Evolutionary conservation across 2,329 filamentous ascomycete genomes (phyloP).

Genomic region (Neonectria faginata): DNA sequence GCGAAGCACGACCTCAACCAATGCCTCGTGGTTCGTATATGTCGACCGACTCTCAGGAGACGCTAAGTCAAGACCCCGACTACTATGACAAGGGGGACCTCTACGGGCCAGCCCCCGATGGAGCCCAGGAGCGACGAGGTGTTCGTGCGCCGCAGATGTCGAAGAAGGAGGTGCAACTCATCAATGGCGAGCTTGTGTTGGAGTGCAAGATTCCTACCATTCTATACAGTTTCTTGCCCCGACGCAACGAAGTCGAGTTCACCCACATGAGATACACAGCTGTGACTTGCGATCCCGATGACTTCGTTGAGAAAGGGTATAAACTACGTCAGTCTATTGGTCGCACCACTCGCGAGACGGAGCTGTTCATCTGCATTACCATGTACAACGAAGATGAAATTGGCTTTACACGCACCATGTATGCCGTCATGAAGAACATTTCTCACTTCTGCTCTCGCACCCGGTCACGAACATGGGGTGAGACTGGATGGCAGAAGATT

Average conservation of each 20-base stretch:
- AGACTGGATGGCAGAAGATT: slow-evolving; percentile 98
- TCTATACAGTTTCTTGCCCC: slow-evolving; percentile 93
- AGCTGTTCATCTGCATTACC: slow-evolving; percentile 95
- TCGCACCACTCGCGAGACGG: slow-evolving; percentile 85
- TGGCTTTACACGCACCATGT: slow-evolving; percentile 96
- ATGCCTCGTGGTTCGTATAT: slow-evolving; percentile 68
- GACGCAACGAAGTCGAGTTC: slow-evolving; percentile 93
- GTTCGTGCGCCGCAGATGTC: slow-evolving; percentile 88
- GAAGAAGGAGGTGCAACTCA: slow-evolving; percentile 93
- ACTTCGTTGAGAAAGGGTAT: slow-evolving; percentile 90
- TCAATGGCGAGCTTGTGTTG: slow-evolving; percentile 96
- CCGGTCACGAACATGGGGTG: slow-evolving; percentile 95
- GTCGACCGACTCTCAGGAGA: slow-evolving; percentile 62
- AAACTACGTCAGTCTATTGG: slow-evolving; percentile 93
- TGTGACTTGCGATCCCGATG: slow-evolving; percentile 97
- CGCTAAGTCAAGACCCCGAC: slow-evolving; percentile 61
- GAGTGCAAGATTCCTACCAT: slow-evolving; percentile 99
- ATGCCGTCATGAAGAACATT: slow-evolving; percentile 98
- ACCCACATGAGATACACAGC: slow-evolving; percentile 99
- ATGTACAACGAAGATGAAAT: slow-evolving; percentile 99
- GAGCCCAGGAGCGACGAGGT: slow-evolving; percentile 87
- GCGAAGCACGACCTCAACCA: slow-evolving; percentile 63
- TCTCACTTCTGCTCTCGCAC: slow-evolving; percentile 93
- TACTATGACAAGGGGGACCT: slow-evolving; percentile 73
- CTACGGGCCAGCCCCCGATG: slow-evolving; percentile 88